Base-by-base conservation (phyloP, 139 green algal species). In the Volvox africanus region DNA sequence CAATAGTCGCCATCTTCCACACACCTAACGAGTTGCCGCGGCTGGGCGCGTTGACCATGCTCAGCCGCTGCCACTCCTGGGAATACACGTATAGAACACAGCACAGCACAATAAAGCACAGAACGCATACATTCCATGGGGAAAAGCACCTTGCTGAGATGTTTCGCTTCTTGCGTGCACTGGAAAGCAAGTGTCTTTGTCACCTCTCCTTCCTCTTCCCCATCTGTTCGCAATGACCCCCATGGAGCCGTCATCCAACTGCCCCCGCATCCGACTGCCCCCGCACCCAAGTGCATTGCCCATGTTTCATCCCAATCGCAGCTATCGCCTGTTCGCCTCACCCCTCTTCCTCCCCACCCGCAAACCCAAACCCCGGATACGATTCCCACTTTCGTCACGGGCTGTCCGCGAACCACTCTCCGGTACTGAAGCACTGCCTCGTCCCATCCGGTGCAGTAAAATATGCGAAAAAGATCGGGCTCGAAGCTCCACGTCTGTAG, bases 361-460 rank as follows among this genome's bases (percentile, higher is more conserved):
- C 17, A 79, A 79, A 79, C 17, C 30, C 18, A 79, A 30, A 12
- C 24, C 26, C 18, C 2, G 67, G 67, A 75, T 9, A 9, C 71
- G 2, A 1, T 32, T 1, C 71, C 28, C 16, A 90, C 86, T 73
- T 65, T 84, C 0, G 55, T 85, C 30, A 90, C 28, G 36, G 86
- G 75, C 86, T 90, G 73, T 2, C 86, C 86, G 3, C 33, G 32
- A 21, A 84, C 73, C 44, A 86, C 61, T 19, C 92, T 33, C 44
- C 90, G 76, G 87, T 94, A 93, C 22, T 86, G n/a, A 69, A 94
- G 80, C 73, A 87, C n/a, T 36, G 89, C 82, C 73, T 92, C 78
- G 35, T 93, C 92, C 92, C 92, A 94, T 19, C 92, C 92, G 36
- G 92, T 94, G 92, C 92, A 93, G 90, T 94, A 94, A 69, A 94